Evolutionary conservation across 2,329 filamentous ascomycete genomes (phyloP), one percentile per base, ranked within the genome.

Genomic region (Diplodia mutila): DNA sequence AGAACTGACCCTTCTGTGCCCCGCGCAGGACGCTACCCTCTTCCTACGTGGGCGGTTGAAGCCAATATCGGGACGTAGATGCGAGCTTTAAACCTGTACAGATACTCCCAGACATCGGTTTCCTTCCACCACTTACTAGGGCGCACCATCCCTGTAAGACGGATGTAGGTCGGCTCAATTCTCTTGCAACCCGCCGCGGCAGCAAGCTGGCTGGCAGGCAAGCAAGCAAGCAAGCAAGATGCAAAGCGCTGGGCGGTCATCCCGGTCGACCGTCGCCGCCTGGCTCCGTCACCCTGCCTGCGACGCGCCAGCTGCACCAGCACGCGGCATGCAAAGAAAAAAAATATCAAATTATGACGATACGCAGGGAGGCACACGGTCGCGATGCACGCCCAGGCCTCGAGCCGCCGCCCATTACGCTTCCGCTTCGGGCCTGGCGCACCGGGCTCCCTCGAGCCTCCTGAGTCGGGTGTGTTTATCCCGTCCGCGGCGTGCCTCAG

Each of bases 331-430:
- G 57, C 57, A 48, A 61, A 61, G 27, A 61, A 61, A 61, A 37
- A 63, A 63, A 51, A 63, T 34, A 42, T 54, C 49, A 54, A 54
- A 54, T 65, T 39, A 65, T 65, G 61, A 65, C 61, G 61, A 65
- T 65, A 54, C 61, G 61, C 61, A 65, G 61, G 61, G 51, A 54
- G 48, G 25, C 61, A 54, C 49, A 65, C 49, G 61, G 61, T 29
- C 61, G 61, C 55, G 55, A 51, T 29, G 59, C 59, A 51, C 59
- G 59, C 57, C 39, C 39, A 61, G 57, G 34, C 57, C 39, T 39
- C 57, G 57, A 61, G 39, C 39, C 25, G 39, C 42, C 59, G 59
- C 46, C 59, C 59, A 63, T 49, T 52, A 63, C 59, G 59, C 59
- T 63, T 34, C 59, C 59, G 59, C 59, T 63, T 63, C n/a, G 42